Evolutionary conservation across 257 asterid species (phyloP).

Genomic region (Gentiana dahurica): DNA sequence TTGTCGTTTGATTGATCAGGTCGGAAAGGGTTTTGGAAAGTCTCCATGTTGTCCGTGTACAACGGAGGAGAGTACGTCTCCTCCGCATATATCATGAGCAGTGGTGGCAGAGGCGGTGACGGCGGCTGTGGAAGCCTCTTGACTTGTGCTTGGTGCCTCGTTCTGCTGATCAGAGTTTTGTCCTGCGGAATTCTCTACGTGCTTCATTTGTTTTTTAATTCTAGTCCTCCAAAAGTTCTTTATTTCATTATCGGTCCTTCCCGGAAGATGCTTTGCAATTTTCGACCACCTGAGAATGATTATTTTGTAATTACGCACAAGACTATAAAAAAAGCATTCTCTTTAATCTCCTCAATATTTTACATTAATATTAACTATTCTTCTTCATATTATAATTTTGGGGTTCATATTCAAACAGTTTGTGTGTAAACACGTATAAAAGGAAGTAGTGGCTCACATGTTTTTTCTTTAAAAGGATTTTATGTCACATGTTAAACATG

Average conservation of each 20-base stretch:
- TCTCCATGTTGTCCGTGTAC: conserved; percentile 30
- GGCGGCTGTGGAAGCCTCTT: conserved; percentile 5
- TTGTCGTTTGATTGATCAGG: conserved; percentile 43
- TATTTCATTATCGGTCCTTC: conserved; percentile 35
- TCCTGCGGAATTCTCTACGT: conserved; percentile 26
- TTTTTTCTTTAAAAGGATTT: too few species aligned
- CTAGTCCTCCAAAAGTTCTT: conserved; percentile 35
- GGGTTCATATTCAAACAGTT: too few species aligned
- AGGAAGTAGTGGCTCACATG: too few species aligned
- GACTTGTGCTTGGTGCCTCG: conserved; percentile 49
- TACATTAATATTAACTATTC: too few species aligned
- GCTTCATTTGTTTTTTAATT: conserved; percentile 46
- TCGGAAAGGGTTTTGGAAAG: conserved; percentile 37
- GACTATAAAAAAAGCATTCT: too few species aligned
- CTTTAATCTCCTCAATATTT: too few species aligned
- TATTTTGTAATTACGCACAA: too few species aligned
- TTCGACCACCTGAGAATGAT: conserved; percentile 42
- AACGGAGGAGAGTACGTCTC: conserved; percentile 63
- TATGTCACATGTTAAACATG: too few species aligned
- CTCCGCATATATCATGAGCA: conserved; percentile 24
- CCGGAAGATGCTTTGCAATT: conserved; percentile 27
- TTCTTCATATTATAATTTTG: too few species aligned
- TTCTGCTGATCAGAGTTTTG: conserved; percentile 19
- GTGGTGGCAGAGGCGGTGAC: too few species aligned
- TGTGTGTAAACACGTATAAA: too few species aligned